These are phyloP conservation scores for Hansenula lynferdii DNA, from an alignment of 1,139 yeast genomes.

Conservation along the genomic window DNA sequence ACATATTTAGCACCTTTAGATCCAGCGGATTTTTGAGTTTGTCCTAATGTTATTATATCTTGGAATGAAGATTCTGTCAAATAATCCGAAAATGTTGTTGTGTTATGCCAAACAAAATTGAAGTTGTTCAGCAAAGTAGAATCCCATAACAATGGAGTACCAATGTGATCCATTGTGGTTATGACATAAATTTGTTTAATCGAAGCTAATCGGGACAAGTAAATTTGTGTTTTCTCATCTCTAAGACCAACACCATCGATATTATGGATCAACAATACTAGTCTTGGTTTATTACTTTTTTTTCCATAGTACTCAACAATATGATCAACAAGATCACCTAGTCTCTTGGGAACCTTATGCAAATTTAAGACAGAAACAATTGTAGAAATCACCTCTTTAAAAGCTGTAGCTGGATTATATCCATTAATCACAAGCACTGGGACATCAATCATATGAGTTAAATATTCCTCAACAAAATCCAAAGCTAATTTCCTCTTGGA, in stretches of 20 bases:
- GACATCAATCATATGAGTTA: constrained; percentile 27
- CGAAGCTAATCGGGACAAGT: constrained; percentile 59
- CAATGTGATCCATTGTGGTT: constrained; percentile 73
- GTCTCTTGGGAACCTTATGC: constrained; percentile 24
- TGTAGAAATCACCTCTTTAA: constrained; percentile 52
- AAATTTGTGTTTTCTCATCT: constrained; percentile 61
- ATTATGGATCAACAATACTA: constrained; percentile 68
- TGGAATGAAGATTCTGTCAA: constrained; percentile 68
- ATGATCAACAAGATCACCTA: constrained; percentile 27
- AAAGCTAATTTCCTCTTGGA: constrained; percentile 64
- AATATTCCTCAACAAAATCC: constrained; percentile 54
- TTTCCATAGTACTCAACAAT: constrained; percentile 28
- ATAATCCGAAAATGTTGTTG: constrained; percentile 72
- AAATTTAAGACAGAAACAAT: constrained; percentile 31
- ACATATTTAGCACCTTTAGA: constrained; percentile 82
- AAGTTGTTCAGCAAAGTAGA: constrained; percentile 60
- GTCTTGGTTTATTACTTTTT: constrained; percentile 29
- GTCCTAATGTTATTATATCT: constrained; percentile 67
- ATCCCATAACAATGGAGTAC: constrained; percentile 86
- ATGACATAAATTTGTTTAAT: constrained; percentile 63
- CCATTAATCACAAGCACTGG: constrained; percentile 76
- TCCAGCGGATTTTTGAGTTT: constrained; percentile 56
- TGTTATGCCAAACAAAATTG: constrained; percentile 82
- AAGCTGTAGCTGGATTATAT: constrained; percentile 66
- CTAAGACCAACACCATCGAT: constrained; percentile 78